Evolutionary conservation across 2,329 filamentous ascomycete genomes (phyloP).

Genomic region (Fusarium subglutinans): DNA sequence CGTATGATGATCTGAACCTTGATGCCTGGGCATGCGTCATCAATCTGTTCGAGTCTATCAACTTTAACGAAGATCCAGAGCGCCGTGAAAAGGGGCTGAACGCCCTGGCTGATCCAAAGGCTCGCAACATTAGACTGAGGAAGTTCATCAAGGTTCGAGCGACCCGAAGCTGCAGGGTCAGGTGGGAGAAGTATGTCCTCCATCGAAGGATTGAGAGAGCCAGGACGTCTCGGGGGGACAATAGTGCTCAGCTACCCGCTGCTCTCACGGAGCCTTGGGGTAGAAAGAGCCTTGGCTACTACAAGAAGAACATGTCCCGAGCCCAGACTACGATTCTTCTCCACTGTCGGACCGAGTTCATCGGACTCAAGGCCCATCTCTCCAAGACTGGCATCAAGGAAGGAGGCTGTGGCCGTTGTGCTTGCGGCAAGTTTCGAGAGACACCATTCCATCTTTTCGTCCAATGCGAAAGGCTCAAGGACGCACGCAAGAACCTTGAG

Average conservation of each 20-base stretch:
- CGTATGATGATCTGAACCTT: not conserved
- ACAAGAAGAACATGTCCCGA: not conserved
- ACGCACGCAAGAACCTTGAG: not conserved
- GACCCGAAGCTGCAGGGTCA: not conserved
- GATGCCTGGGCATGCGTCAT: not conserved
- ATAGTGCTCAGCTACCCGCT: not conserved
- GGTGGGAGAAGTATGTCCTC: not conserved
- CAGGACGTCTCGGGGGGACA: not conserved
- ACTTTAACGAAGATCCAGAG: not conserved
- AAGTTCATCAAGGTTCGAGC: not conserved
- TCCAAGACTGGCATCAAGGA: not conserved
- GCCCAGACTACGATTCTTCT: slow-evolving; percentile 15
- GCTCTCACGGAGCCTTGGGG: not conserved
- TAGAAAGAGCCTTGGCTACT: not conserved
- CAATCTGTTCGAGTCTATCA: not conserved
- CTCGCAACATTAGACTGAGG: not conserved
- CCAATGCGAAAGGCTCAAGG: not conserved
- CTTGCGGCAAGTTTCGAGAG: not conserved
- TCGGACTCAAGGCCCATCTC: slow-evolving; percentile 10
- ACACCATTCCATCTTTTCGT: not conserved
- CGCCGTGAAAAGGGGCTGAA: not conserved
- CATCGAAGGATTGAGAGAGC: not conserved
- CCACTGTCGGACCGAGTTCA: slow-evolving; percentile 14
- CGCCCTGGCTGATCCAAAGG: not conserved
- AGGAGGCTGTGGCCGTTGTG: not conserved